These are phyloP conservation scores for Kokia cookei DNA, from an alignment of 441 rosid species.

Conservation along the genomic window DNA sequence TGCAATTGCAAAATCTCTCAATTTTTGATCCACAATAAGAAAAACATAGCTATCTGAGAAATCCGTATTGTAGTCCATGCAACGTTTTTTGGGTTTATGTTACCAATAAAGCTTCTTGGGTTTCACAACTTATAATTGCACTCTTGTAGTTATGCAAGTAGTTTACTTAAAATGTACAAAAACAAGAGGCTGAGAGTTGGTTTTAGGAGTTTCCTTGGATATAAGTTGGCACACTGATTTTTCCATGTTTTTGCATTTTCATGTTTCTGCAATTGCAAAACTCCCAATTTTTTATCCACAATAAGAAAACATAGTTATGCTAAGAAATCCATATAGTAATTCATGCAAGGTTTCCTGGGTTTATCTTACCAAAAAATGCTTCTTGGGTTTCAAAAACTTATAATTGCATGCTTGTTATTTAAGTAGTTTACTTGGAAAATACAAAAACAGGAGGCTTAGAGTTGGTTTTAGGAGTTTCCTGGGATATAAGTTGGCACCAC, in stretches of 20 bases:
- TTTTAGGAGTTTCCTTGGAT: conserved; percentile 2
- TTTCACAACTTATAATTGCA: not conserved
- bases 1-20: not conserved
- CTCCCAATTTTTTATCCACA: too few relatives aligned
- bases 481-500: not conserved
- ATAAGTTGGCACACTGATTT: not conserved
- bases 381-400: not conserved
- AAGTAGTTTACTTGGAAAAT: not conserved
- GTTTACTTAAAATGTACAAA: not conserved
- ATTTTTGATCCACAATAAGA: not conserved
- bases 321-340: not conserved
- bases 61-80: not conserved
- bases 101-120: not conserved
- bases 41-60: not conserved
- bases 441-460: not conserved
- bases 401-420: not conserved
- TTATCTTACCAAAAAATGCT: not conserved
- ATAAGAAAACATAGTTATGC: not conserved
- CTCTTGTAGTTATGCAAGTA: not conserved
- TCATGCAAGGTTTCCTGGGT: not conserved
- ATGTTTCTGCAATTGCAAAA: too few relatives aligned
- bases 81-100: not conserved
- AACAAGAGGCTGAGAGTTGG: not conserved
- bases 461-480: not conserved
- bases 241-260: not conserved